Evolutionary conservation across 768 basidiomycete genomes (phyloP), one percentile per base, ranked within the genome.

Genomic region (Porpolomopsis calyptriformis): DNA sequence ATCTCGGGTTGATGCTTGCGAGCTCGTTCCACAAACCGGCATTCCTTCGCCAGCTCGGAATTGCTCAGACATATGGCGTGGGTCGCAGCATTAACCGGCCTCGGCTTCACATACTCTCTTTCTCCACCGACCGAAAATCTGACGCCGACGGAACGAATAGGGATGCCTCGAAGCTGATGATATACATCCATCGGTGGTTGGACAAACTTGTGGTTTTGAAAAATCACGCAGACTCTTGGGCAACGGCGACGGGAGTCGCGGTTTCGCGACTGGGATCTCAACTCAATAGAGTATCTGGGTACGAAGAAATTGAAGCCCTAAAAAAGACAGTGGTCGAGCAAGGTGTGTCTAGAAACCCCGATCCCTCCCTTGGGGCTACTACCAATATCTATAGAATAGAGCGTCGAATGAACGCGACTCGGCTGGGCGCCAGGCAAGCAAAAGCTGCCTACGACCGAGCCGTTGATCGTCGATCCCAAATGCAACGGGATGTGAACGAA

Each of bases 401-500:
- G 75, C 67, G 73, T 38, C 70, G 71, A 46, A 88, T 97, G 56
- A 70, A 76, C 43, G 62, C 68, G 11, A 73, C 83, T 3, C 77
- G 92, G 16, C 64, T 73, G 40, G 77, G 76, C 4, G 81, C 92
- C 0, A 71, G 77, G 33, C 62, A 70, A 26, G 82, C 90, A 4
- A 98, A 98, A 65, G 57, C 61, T 5, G 73, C 77, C 4, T 82
- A 93, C 56, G 85, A 88, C 47, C 64, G 72, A 46, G 87, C 92
- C 0, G 86, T 93, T n/a, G 59, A 74, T 9, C 70, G 78, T 54
- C 83, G 93, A 4, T 82, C 89, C 7, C 72, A 80, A 36, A 89
- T 89, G 3, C 94, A 99, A 60, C 79, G 87, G n/a, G 85, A 94
- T 61, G 89, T 96, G 43, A 98, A 97, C 64, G 87, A 93, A 59